A percentile compares a stretch with the other conserved stretches of the same genome.
Evolutionary conservation across 768 basidiomycete genomes (phyloP).

Genomic region (Amanita pallidorosea): DNA sequence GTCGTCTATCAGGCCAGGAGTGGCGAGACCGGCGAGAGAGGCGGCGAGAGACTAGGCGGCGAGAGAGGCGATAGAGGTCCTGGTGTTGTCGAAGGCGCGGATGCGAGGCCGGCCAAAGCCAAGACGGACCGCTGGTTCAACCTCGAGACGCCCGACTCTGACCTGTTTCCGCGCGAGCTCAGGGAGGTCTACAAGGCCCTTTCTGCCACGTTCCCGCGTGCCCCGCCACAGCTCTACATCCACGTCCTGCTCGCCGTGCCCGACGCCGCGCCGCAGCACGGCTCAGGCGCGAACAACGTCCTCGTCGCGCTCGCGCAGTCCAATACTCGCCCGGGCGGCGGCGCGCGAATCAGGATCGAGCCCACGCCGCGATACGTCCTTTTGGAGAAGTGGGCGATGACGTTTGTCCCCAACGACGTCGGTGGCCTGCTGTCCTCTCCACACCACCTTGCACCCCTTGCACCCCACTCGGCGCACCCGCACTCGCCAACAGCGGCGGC

Average conservation of each 20-base stretch:
- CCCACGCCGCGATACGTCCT: slow-evolving; percentile 61
- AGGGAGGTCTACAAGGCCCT: slow-evolving; percentile 51
- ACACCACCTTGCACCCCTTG: no score
- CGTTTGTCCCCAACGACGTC: slow-evolving; percentile 19
- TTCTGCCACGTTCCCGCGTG: slow-evolving; percentile 26
- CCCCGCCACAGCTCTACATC: slow-evolving; percentile 45
- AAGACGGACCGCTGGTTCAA: slow-evolving; percentile 72
- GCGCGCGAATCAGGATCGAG: slow-evolving; percentile 41
- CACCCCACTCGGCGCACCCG: background rate
- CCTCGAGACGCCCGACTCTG: slow-evolving; percentile 66
- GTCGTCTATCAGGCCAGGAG: slow-evolving; percentile 64
- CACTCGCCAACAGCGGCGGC: background rate
- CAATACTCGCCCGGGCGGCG: background rate
- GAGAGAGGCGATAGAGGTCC: no score
- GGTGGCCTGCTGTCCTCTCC: no score
- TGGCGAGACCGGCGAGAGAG: background rate
- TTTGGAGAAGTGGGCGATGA: slow-evolving; percentile 61
- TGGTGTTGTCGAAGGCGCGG: background rate
- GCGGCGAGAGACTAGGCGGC: background rate
- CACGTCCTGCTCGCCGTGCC: slow-evolving; percentile 65
- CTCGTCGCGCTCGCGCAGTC: slow-evolving; percentile 51
- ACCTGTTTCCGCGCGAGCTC: slow-evolving; percentile 52
- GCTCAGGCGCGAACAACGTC: slow-evolving; percentile 36
- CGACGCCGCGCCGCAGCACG: slow-evolving; percentile 30
- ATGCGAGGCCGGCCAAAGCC: slow-evolving; percentile 14